Evolutionary conservation across 257 asterid genomes (phyloP).

Genomic region (Solanum medicagineum): DNA sequence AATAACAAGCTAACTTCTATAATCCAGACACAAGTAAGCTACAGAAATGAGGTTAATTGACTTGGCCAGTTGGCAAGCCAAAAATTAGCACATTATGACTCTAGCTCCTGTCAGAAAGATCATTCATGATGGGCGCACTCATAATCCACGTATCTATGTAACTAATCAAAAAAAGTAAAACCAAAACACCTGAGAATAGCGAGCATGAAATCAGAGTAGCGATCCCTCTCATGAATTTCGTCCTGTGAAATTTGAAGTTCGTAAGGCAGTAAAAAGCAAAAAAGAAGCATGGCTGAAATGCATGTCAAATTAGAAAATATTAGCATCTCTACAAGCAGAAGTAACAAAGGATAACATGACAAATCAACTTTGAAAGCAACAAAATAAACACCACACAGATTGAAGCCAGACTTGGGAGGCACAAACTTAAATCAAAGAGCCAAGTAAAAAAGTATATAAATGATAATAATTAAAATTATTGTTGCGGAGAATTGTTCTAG

Average conservation of each 20-base stretch:
- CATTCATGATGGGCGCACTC: background rate
- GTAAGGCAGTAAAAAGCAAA: background rate
- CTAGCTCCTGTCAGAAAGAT: background rate
- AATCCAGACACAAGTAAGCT: background rate
- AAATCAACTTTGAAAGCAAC: background rate
- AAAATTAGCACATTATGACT: background rate
- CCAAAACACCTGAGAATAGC: slow-evolving; percentile 77
- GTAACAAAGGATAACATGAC: background rate
- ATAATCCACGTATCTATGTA: background rate
- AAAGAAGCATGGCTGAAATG: background rate
- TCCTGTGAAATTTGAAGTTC: slow-evolving; percentile 42
- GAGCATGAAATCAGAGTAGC: slow-evolving; percentile 92
- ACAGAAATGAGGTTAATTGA: background rate
- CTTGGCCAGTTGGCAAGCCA: background rate
- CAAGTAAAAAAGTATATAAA: background rate
- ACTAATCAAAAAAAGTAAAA: background rate
- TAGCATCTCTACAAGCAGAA: background rate
- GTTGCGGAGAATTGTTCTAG: background rate
- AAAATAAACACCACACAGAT: background rate
- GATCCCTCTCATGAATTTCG: slow-evolving; percentile 98
- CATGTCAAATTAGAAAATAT: background rate
- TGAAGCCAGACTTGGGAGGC: background rate
- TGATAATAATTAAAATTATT: background rate
- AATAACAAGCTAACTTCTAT: background rate
- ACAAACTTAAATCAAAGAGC: background rate